Percentiles rank a stretch among this genome's conserved stretches.
Evolutionary conservation across 352 stramenopile genomes (phyloP).

Genomic region (Pythium utonaiense): DNA sequence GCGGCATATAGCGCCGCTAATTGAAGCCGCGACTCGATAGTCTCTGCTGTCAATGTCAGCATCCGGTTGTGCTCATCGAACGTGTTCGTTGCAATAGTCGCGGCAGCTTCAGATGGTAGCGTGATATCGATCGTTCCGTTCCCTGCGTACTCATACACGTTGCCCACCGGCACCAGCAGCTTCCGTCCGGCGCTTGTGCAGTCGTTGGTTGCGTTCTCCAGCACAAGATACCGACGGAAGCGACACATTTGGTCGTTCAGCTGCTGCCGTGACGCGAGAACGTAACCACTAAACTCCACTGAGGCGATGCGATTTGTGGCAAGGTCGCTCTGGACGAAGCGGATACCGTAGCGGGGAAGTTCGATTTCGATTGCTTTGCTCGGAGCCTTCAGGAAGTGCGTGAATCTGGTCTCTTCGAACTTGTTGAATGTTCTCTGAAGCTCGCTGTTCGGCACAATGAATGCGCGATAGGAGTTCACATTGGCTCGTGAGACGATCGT

Average conservation of each 20-base stretch:
- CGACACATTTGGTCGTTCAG: slow-evolving; percentile 35
- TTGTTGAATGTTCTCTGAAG: slow-evolving; percentile 20
- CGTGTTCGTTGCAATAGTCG: slow-evolving; percentile 5
- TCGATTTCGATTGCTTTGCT: slow-evolving; percentile 29
- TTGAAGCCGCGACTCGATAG: slow-evolving; percentile 17
- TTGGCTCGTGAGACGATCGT: slow-evolving; percentile 3
- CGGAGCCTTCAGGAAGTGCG: slow-evolving; percentile 28
- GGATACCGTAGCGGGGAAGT: slow-evolving; percentile 41
- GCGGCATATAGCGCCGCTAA: slow-evolving; percentile 14
- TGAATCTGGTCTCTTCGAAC: slow-evolving; percentile 37
- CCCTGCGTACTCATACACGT: neutral
- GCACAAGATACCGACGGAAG: slow-evolving; percentile 38
- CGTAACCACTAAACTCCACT: slow-evolving; percentile 35
- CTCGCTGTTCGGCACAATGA: slow-evolving; percentile 1
- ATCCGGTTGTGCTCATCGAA: slow-evolving; percentile 17
- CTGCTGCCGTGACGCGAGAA: slow-evolving; percentile 33
- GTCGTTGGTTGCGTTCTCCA: slow-evolving; percentile 16
- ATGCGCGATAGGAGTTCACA: neutral
- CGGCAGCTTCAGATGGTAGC: slow-evolving; percentile 2
- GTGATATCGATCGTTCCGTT: slow-evolving; percentile 11
- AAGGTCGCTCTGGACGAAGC: slow-evolving; percentile 25
- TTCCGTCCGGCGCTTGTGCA: slow-evolving; percentile 19
- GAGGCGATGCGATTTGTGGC: slow-evolving; percentile 20
- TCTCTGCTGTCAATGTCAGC: slow-evolving; percentile 11
- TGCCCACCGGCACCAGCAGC: slow-evolving; percentile 35